These are phyloP conservation scores for Eucalyptus sp. DNA, from an alignment of 345 rosid genomes.

Conservation along the genomic window DNA sequence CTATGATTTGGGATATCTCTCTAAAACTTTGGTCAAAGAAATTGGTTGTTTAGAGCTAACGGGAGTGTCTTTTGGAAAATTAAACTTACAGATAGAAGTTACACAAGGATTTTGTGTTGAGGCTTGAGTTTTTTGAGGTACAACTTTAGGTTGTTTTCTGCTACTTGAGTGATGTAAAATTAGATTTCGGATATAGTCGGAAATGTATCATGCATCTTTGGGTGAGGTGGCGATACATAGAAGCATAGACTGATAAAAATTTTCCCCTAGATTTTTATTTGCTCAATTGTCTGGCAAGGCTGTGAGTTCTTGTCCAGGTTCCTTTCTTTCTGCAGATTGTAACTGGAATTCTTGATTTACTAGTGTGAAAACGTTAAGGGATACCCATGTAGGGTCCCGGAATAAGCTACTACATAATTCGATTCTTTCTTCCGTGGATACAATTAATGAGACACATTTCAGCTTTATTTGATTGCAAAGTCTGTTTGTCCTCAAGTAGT, in stretches of 20 bases:
- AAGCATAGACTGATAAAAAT: slow-evolving; percentile 16
- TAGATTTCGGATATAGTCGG: slow-evolving; percentile 48
- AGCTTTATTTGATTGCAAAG: background rate
- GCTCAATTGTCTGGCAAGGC: slow-evolving; percentile 15
- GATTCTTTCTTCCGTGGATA: background rate
- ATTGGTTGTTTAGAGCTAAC: slow-evolving; percentile 56
- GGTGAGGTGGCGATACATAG: slow-evolving; percentile 56
- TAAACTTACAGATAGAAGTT: slow-evolving; percentile 32
- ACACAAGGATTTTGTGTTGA: slow-evolving; percentile 42
- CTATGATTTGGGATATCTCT: slow-evolving; percentile 27
- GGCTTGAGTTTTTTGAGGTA: slow-evolving; percentile 47
- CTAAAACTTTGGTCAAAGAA: slow-evolving; percentile 19
- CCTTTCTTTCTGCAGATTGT: slow-evolving; percentile 32
- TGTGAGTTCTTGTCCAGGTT: slow-evolving; percentile 35
- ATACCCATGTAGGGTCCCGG: slow-evolving; percentile 30
- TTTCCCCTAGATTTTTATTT: background rate
- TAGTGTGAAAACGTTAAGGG: slow-evolving; percentile 27
- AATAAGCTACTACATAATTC: background rate
- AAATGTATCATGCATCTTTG: slow-evolving; percentile 67
- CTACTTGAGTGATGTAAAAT: slow-evolving; percentile 64
- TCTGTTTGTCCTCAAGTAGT: background rate
- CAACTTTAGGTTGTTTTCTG: slow-evolving; percentile 16
- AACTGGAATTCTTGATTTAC: slow-evolving; percentile 31
- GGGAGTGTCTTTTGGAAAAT: slow-evolving; percentile 40
- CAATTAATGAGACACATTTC: background rate